Conservation (phyloP, 139 green algal genomes). For the Trebouxia sp. region DNA sequence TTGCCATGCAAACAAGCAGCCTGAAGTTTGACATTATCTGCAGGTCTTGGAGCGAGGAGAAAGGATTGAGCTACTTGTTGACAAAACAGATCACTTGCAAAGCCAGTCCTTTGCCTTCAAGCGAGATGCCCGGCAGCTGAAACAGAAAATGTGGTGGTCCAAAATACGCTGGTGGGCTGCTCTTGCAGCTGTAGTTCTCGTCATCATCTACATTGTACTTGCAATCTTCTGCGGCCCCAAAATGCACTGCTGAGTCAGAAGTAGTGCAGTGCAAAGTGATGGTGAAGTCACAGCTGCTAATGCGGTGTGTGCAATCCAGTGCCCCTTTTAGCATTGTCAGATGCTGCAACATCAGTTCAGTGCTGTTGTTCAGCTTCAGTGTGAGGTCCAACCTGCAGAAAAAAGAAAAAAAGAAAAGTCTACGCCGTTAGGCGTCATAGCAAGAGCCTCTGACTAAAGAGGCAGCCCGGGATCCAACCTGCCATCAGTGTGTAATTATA, state of each 20-base stretch:
- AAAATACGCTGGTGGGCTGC: slow-evolving; percentile 63
- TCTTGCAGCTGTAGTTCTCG: slow-evolving; percentile 35
- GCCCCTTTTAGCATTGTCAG: not conserved
- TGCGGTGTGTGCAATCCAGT: not conserved
- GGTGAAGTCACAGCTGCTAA: not conserved
- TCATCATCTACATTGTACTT: slow-evolving; percentile 64
- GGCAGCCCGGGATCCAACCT: too few species aligned
- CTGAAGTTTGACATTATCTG: not conserved
- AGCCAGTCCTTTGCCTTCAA: slow-evolving; percentile 81
- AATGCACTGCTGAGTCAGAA: slow-evolving; percentile 42
- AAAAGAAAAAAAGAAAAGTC: too few species aligned
- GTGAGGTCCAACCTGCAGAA: too few species aligned
- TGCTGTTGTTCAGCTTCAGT: too few species aligned
- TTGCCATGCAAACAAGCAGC: not conserved
- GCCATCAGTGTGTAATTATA: too few species aligned
- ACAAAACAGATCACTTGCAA: slow-evolving; percentile 86
- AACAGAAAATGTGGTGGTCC: slow-evolving; percentile 73
- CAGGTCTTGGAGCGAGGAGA: slow-evolving; percentile 92
- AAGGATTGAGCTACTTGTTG: slow-evolving; percentile 91
- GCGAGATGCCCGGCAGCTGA: slow-evolving; percentile 64
- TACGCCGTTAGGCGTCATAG: too few species aligned
- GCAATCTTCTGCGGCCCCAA: slow-evolving; percentile 59
- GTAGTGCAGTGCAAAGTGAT: not conserved
- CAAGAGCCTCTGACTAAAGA: too few species aligned
- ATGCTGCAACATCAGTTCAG: too few species aligned